Base-by-base conservation (phyloP, 192 early-diverging fungal species). In the Lunasporangiospora selenospora region DNA sequence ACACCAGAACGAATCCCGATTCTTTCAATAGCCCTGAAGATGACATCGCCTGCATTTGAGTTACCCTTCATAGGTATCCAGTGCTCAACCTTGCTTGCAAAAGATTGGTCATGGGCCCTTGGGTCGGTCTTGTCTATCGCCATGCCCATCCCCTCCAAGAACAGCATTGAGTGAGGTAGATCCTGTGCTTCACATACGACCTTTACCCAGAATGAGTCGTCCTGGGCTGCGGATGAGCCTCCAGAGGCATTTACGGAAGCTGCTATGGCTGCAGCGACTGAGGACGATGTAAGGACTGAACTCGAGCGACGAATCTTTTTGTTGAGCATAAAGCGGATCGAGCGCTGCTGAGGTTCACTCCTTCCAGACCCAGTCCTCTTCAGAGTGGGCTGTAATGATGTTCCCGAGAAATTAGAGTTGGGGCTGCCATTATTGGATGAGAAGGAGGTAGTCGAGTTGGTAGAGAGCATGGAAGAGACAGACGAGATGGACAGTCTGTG, bases 301-400 rank as follows among this genome's bases (percentile, higher is more conserved):
- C 49, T 33, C 3, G 59, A 38, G 3, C 80, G 77, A 31, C 67
- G 75, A 50, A 84, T 81, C 46, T 77, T 76, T 26, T 80, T 79
- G 51, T 84, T 80, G 37, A 84, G 58, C 21, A 77, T 65, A 27
- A 84, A 84, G 23, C 80, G 69, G n/a, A 83, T 83, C 7, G 69
- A 73, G 1, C 59, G 59, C 11, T 48, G 69, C 41, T 73, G 59
- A 21, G 45, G 49, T 27, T 73, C 69, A 10, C 58, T 4, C 30
- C 53, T 62, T 21, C 48, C 42, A 2, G 60, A 73, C 16, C 54
- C 53, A 18, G 48, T 73, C 9, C 69, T 45, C 6, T 61, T 59
- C n/a, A 61, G 50, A 11, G 39, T 58, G 12, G 23, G 55, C 15
- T 57, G 60, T n/a, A 7, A 29, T 27, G 53, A 24, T 12, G 2